Evolutionary conservation across 805 yeast species (phyloP), one percentile per base, ranked within the genome.

Genomic region (Candida verbasci): DNA sequence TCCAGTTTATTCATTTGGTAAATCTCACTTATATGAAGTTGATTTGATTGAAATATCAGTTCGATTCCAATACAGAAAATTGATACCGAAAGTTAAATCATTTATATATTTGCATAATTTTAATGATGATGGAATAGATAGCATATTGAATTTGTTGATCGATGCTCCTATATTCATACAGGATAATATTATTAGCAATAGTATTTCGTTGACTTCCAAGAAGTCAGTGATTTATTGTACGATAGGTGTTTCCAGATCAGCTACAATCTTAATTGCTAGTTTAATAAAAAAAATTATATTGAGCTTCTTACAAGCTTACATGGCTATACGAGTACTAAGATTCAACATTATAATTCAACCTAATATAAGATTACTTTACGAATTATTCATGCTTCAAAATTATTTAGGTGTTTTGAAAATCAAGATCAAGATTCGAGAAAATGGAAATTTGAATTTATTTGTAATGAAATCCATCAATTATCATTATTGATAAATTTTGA

Each of bases 281-380:
- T 51, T 63, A 24, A 65, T 65, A 70, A 53, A 58, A 31, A 50
- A 55, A 28, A 50, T 50, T 31, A 45, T 47, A 18, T 43, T 62
- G 35, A 50, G 49, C 31, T 48, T 65, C 28, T 47, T 63, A 18
- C 50, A 57, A 21, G 64, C 68, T 20, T 65, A 65, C 41, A 48
- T 65, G 52, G 56, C 48, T 28, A 59, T 64, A 14, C 47, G 72
- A 29, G 64, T 65, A 17, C 53, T 61, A 25, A 43, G 72, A 32
- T 62, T 65, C 40, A 65, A 65, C 43, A 59, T 65, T 17, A 67
- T 65, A 17, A 61, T 65, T 27, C 72, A 65, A 44, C 72, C 72
- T 4, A 65, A 65, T 41, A 48, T 65, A 32, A 50, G 60, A 18
- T 40, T 65, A 12, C 62, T 65, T 47, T 60, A 64, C 38, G 72